A percentile compares a stretch with the other conserved stretches of the same genome.
phyloP scores from a whole-genome alignment of 169 alveolate genomes.

The Theileria sp. region DNA sequence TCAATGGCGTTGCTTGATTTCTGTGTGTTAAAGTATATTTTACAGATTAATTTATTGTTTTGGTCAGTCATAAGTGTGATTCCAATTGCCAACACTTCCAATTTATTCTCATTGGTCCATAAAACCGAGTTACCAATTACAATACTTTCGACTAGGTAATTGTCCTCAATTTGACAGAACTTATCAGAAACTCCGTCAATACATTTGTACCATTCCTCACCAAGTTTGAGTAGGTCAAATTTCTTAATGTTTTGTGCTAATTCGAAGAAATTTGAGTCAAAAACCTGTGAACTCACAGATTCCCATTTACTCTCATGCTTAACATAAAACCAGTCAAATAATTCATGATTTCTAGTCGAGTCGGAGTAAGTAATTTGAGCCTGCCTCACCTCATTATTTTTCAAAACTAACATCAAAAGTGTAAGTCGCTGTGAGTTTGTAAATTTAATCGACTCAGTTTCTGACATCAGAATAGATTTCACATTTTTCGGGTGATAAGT shows the following conservation, averaged over 20 bases:
- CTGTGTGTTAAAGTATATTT: background rate
- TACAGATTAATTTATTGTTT: background rate
- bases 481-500: background rate
- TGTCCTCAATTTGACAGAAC: background rate
- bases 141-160: background rate
- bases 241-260: background rate
- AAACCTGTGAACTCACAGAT: background rate
- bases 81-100: background rate
- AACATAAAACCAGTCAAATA: slow-evolving; percentile 7
- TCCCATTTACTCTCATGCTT: background rate
- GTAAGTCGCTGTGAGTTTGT: background rate
- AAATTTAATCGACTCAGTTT: background rate
- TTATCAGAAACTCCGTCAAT: background rate
- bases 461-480: background rate
- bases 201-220: slow-evolving; percentile 3
- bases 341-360: background rate
- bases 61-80: background rate
- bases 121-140: background rate
- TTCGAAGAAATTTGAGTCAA: background rate
- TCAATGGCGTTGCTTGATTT: background rate
- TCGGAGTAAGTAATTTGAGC: background rate
- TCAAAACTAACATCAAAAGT: background rate
- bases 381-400: background rate
- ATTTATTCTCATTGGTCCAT: background rate
- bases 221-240: background rate